Evolutionary conservation across 108 stramenopile species (phyloP).

Genomic region (Skeletonema grethae): DNA sequence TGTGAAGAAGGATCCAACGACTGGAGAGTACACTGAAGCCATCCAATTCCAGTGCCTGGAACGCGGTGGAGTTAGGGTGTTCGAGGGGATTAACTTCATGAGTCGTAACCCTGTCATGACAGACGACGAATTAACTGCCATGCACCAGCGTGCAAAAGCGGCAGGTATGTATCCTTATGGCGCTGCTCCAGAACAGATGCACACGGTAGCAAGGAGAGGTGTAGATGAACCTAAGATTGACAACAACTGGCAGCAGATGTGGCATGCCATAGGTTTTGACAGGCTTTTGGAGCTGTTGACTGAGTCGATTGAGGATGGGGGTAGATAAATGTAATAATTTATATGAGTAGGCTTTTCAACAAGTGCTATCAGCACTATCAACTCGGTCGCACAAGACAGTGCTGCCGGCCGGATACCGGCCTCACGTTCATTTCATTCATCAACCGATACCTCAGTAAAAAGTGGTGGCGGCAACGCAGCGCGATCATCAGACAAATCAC

Average conservation of each 20-base stretch:
- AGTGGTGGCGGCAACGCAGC: too few species aligned
- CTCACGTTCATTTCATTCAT: too few species aligned
- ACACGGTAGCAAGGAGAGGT: slow-evolving; percentile 80
- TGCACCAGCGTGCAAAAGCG: slow-evolving; percentile 79
- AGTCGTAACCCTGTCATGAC: slow-evolving; percentile 81
- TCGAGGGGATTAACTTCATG: slow-evolving; percentile 95
- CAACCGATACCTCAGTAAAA: too few species aligned
- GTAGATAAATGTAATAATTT: slow-evolving; percentile 51
- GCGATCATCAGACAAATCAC: too few species aligned
- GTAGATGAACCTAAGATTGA: slow-evolving; percentile 65
- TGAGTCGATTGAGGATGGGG: slow-evolving; percentile 89
- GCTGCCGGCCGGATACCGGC: too few species aligned
- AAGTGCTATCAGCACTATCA: too few species aligned
- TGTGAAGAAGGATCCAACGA: slow-evolving; percentile 73
- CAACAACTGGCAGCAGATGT: slow-evolving; percentile 89
- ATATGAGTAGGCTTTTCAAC: too few species aligned
- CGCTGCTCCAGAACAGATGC: slow-evolving; percentile 90
- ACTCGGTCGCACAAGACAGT: too few species aligned
- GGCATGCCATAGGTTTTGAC: slow-evolving; percentile 86
- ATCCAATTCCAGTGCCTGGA: slow-evolving; percentile 94
- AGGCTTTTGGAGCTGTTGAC: slow-evolving; percentile 82
- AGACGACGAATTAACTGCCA: slow-evolving; percentile 69
- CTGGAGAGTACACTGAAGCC: slow-evolving; percentile 82
- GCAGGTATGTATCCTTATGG: slow-evolving; percentile 91
- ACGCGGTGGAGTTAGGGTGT: slow-evolving; percentile 91